Conservation (phyloP, 768 basidiomycete genomes). For the Rhizopogon vesiculosus region DNA sequence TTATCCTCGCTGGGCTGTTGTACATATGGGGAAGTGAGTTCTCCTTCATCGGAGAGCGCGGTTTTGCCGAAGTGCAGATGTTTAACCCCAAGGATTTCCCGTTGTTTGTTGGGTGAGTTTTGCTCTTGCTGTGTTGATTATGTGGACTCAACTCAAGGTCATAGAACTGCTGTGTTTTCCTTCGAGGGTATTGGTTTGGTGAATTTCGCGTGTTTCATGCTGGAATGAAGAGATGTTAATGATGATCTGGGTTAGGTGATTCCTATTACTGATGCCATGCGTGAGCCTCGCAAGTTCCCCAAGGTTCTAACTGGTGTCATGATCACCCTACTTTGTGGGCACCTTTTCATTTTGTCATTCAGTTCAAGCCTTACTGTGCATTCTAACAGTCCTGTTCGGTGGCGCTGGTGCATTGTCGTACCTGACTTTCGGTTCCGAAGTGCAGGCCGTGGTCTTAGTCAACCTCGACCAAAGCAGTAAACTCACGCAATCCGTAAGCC, state of each 20-base stretch:
- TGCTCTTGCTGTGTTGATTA: not conserved
- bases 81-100: slow-evolving; percentile 92
- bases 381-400: slow-evolving; percentile 66
- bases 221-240: slow-evolving; percentile 1
- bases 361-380: slow-evolving; percentile 2
- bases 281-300: slow-evolving; percentile 92
- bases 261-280: slow-evolving; percentile 97
- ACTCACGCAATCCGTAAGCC: slow-evolving; percentile 80
- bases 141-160: not conserved
- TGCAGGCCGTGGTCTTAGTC: slow-evolving; percentile 92
- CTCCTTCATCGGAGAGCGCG: slow-evolving; percentile 55
- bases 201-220: slow-evolving; percentile 17
- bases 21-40: slow-evolving; percentile 91
- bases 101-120: slow-evolving; percentile 79
- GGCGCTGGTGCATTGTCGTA: slow-evolving; percentile 87
- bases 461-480: slow-evolving; percentile 83
- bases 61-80: slow-evolving; percentile 73
- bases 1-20: slow-evolving; percentile 84
- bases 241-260: slow-evolving; percentile 52
- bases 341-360: not conserved
- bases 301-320: slow-evolving; percentile 85
- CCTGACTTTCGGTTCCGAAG: slow-evolving; percentile 78
- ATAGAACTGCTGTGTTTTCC: slow-evolving; percentile 93
- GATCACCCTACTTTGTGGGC: slow-evolving; percentile 70
- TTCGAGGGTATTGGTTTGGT: slow-evolving; percentile 97